These are phyloP conservation scores for Elasticomyces elasticus DNA, from an alignment of 495 filamentous ascomycete species.

Conservation along the genomic window DNA sequence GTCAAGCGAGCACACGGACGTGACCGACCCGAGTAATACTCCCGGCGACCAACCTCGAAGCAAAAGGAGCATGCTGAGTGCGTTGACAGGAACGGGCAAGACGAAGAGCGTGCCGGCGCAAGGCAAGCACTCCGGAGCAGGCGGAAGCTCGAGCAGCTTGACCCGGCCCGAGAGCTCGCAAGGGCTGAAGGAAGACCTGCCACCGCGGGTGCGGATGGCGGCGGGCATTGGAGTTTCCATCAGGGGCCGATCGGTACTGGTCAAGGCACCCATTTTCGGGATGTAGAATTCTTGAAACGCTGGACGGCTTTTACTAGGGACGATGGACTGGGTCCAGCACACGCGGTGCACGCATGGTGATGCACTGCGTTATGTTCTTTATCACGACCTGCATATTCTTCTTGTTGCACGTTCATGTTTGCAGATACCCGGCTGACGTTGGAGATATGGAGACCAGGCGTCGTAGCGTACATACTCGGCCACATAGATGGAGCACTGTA, in stretches of 20 bases:
- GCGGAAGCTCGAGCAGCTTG: slow-evolving; percentile 22
- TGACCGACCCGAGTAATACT: slow-evolving; percentile 5
- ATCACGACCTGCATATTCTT: too few relatives aligned
- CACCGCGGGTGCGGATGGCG: slow-evolving; percentile 61
- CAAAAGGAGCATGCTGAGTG: slow-evolving; percentile 30
- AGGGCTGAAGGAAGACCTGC: slow-evolving; percentile 34
- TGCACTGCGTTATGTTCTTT: too few relatives aligned
- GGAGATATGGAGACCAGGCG: too few relatives aligned
- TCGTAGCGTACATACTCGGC: too few relatives aligned
- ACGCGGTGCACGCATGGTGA: too few relatives aligned
- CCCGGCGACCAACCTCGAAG: slow-evolving; percentile 7
- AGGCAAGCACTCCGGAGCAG: slow-evolving; percentile 12
- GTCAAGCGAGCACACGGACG: slow-evolving; percentile 26
- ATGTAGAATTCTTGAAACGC: too few relatives aligned
- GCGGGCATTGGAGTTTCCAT: slow-evolving; percentile 83
- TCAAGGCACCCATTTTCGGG: slow-evolving; percentile 75
- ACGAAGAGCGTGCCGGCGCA: neutral
- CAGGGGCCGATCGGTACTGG: slow-evolving; percentile 66
- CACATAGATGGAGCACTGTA: too few relatives aligned
- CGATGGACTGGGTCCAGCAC: too few relatives aligned
- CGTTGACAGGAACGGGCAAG: slow-evolving; percentile 26
- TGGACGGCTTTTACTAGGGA: too few relatives aligned
- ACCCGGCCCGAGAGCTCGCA: slow-evolving; percentile 20
- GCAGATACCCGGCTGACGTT: too few relatives aligned
- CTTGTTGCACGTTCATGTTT: too few relatives aligned